Evolutionary conservation across 1,284 basidiomycete species (phyloP), one percentile per base, ranked within the genome.

Genomic region (Caloboletus inedulis): DNA sequence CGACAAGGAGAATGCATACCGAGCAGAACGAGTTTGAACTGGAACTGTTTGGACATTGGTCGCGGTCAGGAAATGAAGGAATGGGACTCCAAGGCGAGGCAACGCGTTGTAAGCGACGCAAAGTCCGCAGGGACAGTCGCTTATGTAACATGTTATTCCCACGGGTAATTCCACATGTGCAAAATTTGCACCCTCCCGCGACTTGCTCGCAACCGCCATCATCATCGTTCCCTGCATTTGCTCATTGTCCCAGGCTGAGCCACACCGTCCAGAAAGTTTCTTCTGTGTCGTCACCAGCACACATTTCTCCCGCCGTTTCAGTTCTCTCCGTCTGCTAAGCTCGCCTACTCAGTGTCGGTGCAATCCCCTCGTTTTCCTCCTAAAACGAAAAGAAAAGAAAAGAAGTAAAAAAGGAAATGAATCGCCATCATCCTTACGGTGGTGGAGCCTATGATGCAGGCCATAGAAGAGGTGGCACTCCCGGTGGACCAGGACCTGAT

Each of bases 21-120:
- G 55, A 96, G 82, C 36, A 96, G 81, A 53, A 96, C 93, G 60
- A 96, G 88, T 72, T 96, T 96, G 75, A 90, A 91, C 73, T 91
- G 89, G 61, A 80, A 87, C 71, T 91, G 88, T 70, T 88, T 89
- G 55, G 88, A 87, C 87, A 89, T 89, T 70, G 72, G 63, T 54
- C 63, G 58, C 64, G 46, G 59, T 49, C 49, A 54, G 44, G 53
- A 40, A 61, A 47, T 25, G 43, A 52, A 54, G 36, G 45, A 54
- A 48, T 27, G 47, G 46, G n/a, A 40, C 37, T 49, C 19, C 31
- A 42, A 42, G 18, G 40, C 23, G 37, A 49, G 37, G 47, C 43
- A 39, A 43, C 41, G 40, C 46, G 58, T 35, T 31, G 49, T 25
- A 18, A 39, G 53, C 47, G 44, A 46, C 43, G 46, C 36, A 41